Evolutionary conservation across 495 filamentous ascomycete genomes (phyloP), one percentile per base, ranked within the genome.

Genomic region (Neurospora sp.): DNA sequence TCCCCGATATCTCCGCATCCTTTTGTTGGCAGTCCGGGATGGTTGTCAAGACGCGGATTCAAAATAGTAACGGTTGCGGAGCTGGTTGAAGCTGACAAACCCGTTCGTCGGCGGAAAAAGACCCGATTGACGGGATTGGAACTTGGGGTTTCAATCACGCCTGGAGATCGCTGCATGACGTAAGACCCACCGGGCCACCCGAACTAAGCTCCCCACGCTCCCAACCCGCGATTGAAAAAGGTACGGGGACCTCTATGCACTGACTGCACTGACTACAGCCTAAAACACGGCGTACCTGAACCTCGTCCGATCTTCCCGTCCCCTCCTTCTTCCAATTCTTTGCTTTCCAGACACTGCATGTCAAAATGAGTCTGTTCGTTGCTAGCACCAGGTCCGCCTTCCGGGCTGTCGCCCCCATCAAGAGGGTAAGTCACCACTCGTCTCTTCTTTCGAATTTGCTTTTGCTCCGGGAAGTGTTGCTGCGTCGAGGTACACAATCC

Each of bases 361-460:
- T n/a, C 74, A 76, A 14, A 37, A 82, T 84, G 77, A 81, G 78
- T 48, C 38, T 81, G 39, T 81, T 81, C 38, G 78, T 78, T 69
- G 77, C 78, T 53, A 77, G 80, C 74, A 65, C 53, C 53, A 75
- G 78, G 53, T 76, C 76, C 48, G 79, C 76, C 70, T 76, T 81
- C 72, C 77, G 78, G 76, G 75, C 73, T 40, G 74, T 77, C 59
- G 76, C 75, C 65, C 74, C 75, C 41, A 40, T 82, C 70, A 78
- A 81, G 76, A 76, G 77, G 75, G 81, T 81, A 72, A 71, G 74
- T 31, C 68, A 69, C 75, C 75, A 42, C 22, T 39, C 40, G 18
- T 27, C 69, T 68, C 22, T 72, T 39, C 39, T 40, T 14, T 12
- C 9, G 18, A 8, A 40, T 12, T n/a, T 71, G 40, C 9, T 59